Base-by-base conservation (phyloP, 108 stramenopile species). In the Conticribra weissflogii region DNA sequence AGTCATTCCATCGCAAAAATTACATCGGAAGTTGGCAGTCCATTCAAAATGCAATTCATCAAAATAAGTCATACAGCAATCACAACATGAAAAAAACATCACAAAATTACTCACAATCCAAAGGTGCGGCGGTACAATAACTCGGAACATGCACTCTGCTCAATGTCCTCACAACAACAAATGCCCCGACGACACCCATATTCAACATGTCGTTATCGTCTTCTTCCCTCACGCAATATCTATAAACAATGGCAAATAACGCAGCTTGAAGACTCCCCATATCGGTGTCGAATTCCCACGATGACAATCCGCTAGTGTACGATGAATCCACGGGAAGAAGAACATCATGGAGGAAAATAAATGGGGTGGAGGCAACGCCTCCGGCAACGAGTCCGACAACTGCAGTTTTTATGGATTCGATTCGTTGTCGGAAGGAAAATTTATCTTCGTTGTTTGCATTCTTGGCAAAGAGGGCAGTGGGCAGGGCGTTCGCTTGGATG, bases 231-330 rank as follows among this genome's bases (percentile, higher is more conserved):
- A 87, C 61, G 41, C 83, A 84, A 63, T 90, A 93, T 24, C 92
- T 65, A 62, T 93, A 93, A 0, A 90, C 88, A 59, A 93, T 89
- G 18, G 92, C 92, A 86, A 93, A 93, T 0, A 93, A 54, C 24
- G 79, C 86, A 55, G 74, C 81, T 54, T 83, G 63, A 3, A 93
- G 18, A 14, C 83, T 76, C 7, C 85, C 85, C 81, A 83, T 83
- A 41, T 93, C 92, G 1, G 88, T 89, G 34, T 85, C 85, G 41
- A 90, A 89, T 68, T 93, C 92, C 83, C 84, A 93, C 28, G 90
- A 79, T 17, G 89, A 85, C 8, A 84, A 1, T 31, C 78, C 79
- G 32, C 77, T 58, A 3, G 55, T 32, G n/a, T 41, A 41, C 36
- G 36, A 41, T 5, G 36, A 12, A 12, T 41, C 36, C 5, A 41